phyloP scores from a whole-genome alignment of 164 flowering plant species.

The Tinospora cordifolia region DNA sequence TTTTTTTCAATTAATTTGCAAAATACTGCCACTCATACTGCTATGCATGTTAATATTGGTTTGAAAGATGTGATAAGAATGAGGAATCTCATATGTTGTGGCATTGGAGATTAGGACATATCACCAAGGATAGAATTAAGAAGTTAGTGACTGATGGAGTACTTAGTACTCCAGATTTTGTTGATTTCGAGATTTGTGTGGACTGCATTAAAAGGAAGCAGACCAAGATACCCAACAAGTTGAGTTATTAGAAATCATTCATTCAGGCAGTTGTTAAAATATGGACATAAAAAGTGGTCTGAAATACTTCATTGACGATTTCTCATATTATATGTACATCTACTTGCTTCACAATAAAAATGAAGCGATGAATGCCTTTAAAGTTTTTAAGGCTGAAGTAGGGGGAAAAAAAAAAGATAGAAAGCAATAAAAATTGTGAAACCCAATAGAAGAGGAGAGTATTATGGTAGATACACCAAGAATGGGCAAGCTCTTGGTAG shows the following conservation, averaged over 20 bases:
- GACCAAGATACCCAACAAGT: background rate
- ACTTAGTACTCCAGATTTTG: background rate
- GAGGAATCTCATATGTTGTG: conserved; percentile 3
- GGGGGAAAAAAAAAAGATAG: no score
- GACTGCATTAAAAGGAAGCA: background rate
- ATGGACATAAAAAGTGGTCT: no score
- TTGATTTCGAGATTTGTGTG: background rate
- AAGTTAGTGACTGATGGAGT: background rate
- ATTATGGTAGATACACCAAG: no score
- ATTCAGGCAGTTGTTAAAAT: no score
- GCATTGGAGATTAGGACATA: background rate
- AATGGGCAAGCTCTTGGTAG: background rate
- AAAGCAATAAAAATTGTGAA: no score
- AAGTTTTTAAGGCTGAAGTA: no score
- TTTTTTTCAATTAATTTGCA: background rate
- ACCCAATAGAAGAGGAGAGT: no score
- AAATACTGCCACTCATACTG: background rate
- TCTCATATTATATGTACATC: background rate
- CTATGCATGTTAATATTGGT: background rate
- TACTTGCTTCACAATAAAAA: background rate
- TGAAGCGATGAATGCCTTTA: no score
- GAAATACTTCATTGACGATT: background rate
- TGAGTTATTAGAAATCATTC: background rate
- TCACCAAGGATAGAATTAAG: background rate
- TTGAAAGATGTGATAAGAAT: background rate